Evolutionary conservation across 345 rosid species (phyloP).

Genomic region (Ceriops tagal): DNA sequence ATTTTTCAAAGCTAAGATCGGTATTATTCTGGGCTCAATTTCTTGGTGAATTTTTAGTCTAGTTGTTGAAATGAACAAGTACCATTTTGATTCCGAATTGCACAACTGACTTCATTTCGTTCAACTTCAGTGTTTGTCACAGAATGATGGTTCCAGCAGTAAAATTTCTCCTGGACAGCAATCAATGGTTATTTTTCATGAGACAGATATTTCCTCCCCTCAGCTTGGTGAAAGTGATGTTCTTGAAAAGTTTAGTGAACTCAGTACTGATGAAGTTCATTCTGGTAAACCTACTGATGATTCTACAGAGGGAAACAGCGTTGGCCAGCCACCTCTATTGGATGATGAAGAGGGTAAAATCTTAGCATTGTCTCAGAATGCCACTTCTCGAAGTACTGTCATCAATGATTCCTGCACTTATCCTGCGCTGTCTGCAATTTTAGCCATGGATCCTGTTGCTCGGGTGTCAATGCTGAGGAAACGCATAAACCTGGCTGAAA

Average conservation of each 20-base stretch:
- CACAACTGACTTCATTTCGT: conserved; percentile 10
- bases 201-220: conserved; percentile 13
- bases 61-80: too few relatives aligned
- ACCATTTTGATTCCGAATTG: too few relatives aligned
- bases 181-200: conserved; percentile 6
- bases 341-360: conserved; percentile 9
- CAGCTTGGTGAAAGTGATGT: conserved; percentile 25
- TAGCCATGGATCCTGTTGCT: conserved; percentile 62
- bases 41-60: too few relatives aligned
- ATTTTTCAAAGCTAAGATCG: conserved; percentile 68
- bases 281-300: background rate
- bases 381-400: conserved; percentile 5
- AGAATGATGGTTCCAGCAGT: conserved; percentile 19
- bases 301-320: background rate
- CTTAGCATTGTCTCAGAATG: background rate
- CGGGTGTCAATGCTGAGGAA: conserved; percentile 64
- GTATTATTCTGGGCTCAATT: conserved; percentile 24
- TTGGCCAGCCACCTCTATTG: conserved; percentile 1
- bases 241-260: conserved; percentile 28
- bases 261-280: conserved; percentile 16
- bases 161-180: conserved; percentile 18
- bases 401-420: conserved; percentile 21
- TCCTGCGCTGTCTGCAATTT: conserved; percentile 49
- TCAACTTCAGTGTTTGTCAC: conserved; percentile 42
- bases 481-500: conserved; percentile 49